A percentile compares a stretch with the other conserved stretches of the same genome.
Conservation (phyloP, 2,329 filamentous ascomycete genomes). For the Aspergillus sergii region DNA sequence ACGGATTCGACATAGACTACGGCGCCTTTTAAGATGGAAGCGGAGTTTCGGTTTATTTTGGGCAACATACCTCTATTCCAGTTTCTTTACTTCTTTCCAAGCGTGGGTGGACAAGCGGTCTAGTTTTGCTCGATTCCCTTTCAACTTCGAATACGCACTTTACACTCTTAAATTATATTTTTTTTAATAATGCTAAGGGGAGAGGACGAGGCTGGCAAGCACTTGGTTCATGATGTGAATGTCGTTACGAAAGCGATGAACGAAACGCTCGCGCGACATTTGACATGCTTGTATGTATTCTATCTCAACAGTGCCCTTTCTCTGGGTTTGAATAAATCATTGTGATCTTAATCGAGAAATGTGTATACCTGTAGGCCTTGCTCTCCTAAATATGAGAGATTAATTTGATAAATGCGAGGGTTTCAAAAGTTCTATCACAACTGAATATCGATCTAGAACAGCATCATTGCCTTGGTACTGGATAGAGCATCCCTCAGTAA, state of each 20-base stretch:
- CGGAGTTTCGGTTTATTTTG: conserved; percentile 22
- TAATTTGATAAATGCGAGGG: neutral
- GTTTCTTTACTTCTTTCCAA: conserved; percentile 12
- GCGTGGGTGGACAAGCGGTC: conserved; percentile 20
- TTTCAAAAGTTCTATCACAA: neutral
- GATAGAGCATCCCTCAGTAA: neutral
- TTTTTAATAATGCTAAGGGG: neutral
- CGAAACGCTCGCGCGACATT: conserved; percentile 2
- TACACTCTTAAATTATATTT: conserved; percentile 1
- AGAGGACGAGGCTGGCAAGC: neutral
- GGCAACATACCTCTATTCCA: conserved; percentile 8
- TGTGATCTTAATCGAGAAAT: neutral
- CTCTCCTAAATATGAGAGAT: neutral
- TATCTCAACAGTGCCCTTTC: conserved; percentile 2
- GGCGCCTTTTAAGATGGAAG: conserved; percentile 23
- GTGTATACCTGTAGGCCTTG: neutral
- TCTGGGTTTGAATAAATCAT: neutral
- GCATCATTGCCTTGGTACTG: neutral
- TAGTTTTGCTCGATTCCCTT: conserved; percentile 10
- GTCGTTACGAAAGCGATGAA: conserved; percentile 16
- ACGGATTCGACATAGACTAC: conserved; percentile 26
- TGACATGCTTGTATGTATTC: conserved; percentile 10
- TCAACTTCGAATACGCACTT: neutral
- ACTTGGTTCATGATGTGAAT: conserved; percentile 9
- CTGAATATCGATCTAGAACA: neutral